These are phyloP conservation scores for Penstemon davidsonii DNA, from an alignment of 257 asterid species.

Conservation along the genomic window DNA sequence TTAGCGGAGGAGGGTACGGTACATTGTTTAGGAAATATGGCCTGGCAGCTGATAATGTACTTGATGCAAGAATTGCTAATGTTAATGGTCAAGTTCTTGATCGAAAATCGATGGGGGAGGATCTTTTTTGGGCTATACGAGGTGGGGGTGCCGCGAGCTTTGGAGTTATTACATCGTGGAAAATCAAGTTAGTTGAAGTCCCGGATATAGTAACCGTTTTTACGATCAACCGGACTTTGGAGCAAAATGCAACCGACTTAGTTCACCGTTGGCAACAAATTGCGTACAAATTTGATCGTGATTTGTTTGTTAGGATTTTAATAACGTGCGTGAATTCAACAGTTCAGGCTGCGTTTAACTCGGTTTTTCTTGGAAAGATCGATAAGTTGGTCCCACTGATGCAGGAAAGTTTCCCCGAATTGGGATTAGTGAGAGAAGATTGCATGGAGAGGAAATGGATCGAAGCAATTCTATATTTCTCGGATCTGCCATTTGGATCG, in stretches of 20 bases:
- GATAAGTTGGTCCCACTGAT: slow-evolving; percentile 33
- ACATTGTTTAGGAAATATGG: slow-evolving; percentile 42
- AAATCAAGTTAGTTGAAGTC: slow-evolving; percentile 32
- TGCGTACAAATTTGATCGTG: slow-evolving; percentile 26
- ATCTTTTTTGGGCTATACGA: slow-evolving; percentile 53
- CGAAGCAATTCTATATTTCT: slow-evolving; percentile 38
- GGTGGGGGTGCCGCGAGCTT: slow-evolving; percentile 55
- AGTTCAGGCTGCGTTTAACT: slow-evolving; percentile 41
- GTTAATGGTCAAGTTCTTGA: slow-evolving; percentile 36
- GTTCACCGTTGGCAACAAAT: slow-evolving; percentile 42
- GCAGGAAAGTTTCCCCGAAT: slow-evolving; percentile 44
- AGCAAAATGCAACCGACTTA: slow-evolving; percentile 38
- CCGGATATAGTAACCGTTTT: slow-evolving; percentile 45
- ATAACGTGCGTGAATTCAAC: slow-evolving; percentile 25
- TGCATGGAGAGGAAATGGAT: slow-evolving; percentile 49
- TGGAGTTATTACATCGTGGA: slow-evolving; percentile 45
- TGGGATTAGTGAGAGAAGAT: slow-evolving; percentile 40
- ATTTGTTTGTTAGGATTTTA: slow-evolving; percentile 34
- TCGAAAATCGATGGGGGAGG: slow-evolving; percentile 50
- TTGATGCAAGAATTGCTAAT: slow-evolving; percentile 39
- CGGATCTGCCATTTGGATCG: slow-evolving; percentile 46
- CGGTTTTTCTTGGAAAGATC: slow-evolving; percentile 41
- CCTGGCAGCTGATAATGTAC: slow-evolving; percentile 40
- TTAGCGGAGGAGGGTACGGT: slow-evolving; percentile 56
- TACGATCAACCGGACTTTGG: slow-evolving; percentile 35